A percentile compares a stretch with the other conserved stretches of the same genome.
Conservation (phyloP, 352 stramenopile genomes). For the Globisporangium orthogonon region DNA sequence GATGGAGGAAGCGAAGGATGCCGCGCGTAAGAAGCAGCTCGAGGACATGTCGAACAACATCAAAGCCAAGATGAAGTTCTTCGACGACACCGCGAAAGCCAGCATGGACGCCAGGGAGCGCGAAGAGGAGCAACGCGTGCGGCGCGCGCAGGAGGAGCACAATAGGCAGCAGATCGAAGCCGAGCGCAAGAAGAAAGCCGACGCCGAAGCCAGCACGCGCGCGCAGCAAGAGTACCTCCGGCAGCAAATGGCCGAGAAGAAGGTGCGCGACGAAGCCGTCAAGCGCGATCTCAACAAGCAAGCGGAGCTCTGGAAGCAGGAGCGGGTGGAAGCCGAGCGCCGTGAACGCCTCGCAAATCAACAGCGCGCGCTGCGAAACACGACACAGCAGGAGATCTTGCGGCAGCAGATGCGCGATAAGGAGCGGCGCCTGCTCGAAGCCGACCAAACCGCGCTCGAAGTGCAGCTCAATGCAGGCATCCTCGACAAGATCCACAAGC, state of each 20-base stretch:
- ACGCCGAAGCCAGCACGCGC: conserved; percentile 40
- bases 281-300: conserved; percentile 73
- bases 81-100: conserved; percentile 69
- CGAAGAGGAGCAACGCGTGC: conserved; percentile 63
- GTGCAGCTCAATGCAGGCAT: conserved; percentile 69
- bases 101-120: conserved; percentile 48
- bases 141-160: conserved; percentile 64
- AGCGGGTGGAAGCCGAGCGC: conserved; percentile 51
- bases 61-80: conserved; percentile 83
- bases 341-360: conserved; percentile 40
- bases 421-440: conserved; percentile 43
- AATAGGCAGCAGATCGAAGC: conserved; percentile 42
- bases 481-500: conserved; percentile 65
- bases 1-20: conserved; percentile 72
- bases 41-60: conserved; percentile 69
- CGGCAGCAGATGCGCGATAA: conserved; percentile 69
- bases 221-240: conserved; percentile 50
- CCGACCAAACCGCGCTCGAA: conserved; percentile 65
- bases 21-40: conserved; percentile 47
- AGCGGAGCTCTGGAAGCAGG: conserved; percentile 71
- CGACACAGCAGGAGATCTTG: conserved; percentile 56
- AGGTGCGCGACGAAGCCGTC: conserved; percentile 34
- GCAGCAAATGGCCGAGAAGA: conserved; percentile 68
- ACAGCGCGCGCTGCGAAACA: conserved; percentile 44
- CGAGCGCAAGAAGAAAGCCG: conserved; percentile 40